phyloP scores from a whole-genome alignment of 768 basidiomycete genomes.

The Jaapia argillacea region DNA sequence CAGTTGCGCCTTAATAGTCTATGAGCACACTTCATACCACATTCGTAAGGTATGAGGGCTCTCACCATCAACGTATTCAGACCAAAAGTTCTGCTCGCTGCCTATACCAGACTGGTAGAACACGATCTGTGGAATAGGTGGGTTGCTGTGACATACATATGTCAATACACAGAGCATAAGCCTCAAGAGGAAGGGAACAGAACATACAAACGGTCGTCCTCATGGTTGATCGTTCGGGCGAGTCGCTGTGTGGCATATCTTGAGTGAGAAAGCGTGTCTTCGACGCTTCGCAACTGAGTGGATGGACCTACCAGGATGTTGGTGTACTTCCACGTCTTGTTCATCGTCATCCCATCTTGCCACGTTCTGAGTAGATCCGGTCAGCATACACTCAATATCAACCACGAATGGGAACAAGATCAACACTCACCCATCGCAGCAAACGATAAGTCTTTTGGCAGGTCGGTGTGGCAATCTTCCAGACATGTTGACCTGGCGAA shows the following conservation, averaged over 20 bases:
- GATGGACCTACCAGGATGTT: conserved; percentile 17
- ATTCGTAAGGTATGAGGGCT: too few species aligned
- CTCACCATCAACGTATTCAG: conserved; percentile 51
- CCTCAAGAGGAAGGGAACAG: neutral
- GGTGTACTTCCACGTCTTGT: conserved; percentile 20
- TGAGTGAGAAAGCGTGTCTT: neutral
- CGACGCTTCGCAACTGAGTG: too few species aligned
- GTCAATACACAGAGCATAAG: conserved; percentile 1
- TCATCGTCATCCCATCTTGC: conserved; percentile 42
- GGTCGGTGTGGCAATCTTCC: conserved; percentile 8
- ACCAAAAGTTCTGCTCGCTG: conserved; percentile 45
- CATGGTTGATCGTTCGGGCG: conserved; percentile 19
- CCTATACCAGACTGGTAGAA: conserved; percentile 31
- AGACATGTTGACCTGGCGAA: neutral
- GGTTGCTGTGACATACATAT: too few species aligned
- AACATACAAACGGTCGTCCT: conserved; percentile 19
- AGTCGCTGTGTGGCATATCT: conserved; percentile 16
- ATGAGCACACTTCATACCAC: too few species aligned
- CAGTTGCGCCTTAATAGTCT: too few species aligned
- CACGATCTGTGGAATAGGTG: conserved; percentile 20
- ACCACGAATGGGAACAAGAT: neutral
- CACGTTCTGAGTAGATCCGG: conserved; percentile 55
- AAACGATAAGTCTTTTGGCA: conserved; percentile 57
- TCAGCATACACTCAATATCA: neutral
- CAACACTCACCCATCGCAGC: conserved; percentile 59